phyloP scores from a whole-genome alignment of 2,329 filamentous ascomycete species.

The Ramularia endophylla region DNA sequence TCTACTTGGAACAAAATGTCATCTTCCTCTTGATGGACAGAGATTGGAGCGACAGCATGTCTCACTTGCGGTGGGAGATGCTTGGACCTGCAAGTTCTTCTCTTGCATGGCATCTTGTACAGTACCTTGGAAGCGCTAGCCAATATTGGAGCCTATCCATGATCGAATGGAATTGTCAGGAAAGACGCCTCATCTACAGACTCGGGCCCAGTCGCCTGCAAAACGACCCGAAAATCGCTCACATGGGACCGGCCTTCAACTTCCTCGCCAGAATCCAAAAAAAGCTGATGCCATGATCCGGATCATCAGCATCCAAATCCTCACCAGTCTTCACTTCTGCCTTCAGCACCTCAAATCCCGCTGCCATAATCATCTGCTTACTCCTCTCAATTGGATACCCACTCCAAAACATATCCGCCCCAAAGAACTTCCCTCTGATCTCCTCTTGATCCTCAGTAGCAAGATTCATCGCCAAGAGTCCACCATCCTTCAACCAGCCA shows the following conservation, averaged over 20 bases:
- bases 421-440: slow-evolving; percentile 14
- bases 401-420: slow-evolving; percentile 17
- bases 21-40: too few relatives aligned
- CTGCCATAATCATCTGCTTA: slow-evolving; percentile 32
- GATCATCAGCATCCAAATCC: slow-evolving; percentile 1
- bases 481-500: slow-evolving; percentile 14
- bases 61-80: too few relatives aligned
- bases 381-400: slow-evolving; percentile 26
- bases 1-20: too few relatives aligned
- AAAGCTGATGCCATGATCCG: slow-evolving; percentile 14
- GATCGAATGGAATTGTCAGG: too few relatives aligned
- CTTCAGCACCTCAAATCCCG: slow-evolving; percentile 27
- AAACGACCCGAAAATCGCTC: too few relatives aligned
- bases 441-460: slow-evolving; percentile 10
- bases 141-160: too few relatives aligned
- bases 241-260: neutral
- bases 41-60: too few relatives aligned
- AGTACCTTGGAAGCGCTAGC: too few relatives aligned
- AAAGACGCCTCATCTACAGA: too few relatives aligned
- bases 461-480: slow-evolving; percentile 12
- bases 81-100: too few relatives aligned
- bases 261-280: slow-evolving; percentile 16
- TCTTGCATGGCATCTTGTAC: too few relatives aligned
- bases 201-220: too few relatives aligned
- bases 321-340: slow-evolving; percentile 11